Evolutionary conservation across 495 filamentous ascomycete genomes (phyloP).

Genomic region (Entonaema liquescens): DNA sequence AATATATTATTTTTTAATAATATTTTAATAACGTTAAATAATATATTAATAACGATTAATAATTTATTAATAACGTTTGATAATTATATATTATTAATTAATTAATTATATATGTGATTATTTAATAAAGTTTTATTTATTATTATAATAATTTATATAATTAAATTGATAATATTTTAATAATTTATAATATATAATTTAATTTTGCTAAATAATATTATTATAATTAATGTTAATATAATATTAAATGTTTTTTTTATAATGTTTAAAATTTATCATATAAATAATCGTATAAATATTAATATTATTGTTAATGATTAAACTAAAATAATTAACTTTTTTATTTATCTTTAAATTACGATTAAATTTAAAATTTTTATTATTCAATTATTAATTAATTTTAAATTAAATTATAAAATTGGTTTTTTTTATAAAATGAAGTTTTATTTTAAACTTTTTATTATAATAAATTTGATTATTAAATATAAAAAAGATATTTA

Average conservation of each 20-base stretch:
- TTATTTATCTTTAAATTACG: not conserved
- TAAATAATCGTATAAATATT: not conserved
- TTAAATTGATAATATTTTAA: not conserved
- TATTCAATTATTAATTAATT: not conserved
- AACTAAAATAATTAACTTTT: not conserved
- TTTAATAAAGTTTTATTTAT: not conserved
- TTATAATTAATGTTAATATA: not conserved
- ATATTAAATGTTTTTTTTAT: not conserved
- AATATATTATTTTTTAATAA: not conserved
- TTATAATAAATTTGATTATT: not conserved
- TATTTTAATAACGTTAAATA: too few species aligned
- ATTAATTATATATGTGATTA: too few species aligned
- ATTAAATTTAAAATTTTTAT: not conserved
- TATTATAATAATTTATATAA: not conserved
- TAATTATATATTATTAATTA: too few species aligned
- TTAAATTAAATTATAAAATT: not conserved
- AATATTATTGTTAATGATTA: constrained; percentile 3
- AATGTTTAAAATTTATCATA: not conserved
- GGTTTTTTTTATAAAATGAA: not conserved
- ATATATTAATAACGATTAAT: too few species aligned
- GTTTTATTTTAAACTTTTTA: not conserved
- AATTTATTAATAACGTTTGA: too few species aligned
- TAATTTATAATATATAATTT: not conserved
- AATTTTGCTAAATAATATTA: not conserved
- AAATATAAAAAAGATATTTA: not conserved